phyloP scores from a whole-genome alignment of 805 yeast genomes.

The Hanseniaspora occidentalis region DNA sequence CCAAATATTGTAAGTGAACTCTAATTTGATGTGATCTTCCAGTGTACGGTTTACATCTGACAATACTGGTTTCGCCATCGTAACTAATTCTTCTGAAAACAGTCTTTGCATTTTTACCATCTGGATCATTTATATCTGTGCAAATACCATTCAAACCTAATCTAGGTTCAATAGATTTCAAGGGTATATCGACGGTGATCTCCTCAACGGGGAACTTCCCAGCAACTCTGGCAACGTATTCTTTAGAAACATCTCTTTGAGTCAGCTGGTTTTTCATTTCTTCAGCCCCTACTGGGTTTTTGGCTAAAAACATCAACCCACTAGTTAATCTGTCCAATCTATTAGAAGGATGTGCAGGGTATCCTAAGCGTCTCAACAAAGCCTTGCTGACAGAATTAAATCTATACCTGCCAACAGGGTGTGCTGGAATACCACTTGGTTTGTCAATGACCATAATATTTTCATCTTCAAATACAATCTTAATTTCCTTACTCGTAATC shows the following conservation, averaged over 20 bases:
- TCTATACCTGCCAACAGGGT: slow-evolving; percentile 82
- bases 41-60: slow-evolving; percentile 73
- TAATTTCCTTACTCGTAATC: slow-evolving; percentile 44
- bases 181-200: slow-evolving; percentile 51
- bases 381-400: slow-evolving; percentile 67
- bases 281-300: slow-evolving; percentile 68
- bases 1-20: slow-evolving; percentile 83
- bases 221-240: slow-evolving; percentile 75
- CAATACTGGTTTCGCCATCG: slow-evolving; percentile 50
- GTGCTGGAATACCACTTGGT: slow-evolving; percentile 92
- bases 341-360: slow-evolving; percentile 72
- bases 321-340: slow-evolving; percentile 84
- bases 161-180: slow-evolving; percentile 62
- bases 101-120: slow-evolving; percentile 60
- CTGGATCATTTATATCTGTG: slow-evolving; percentile 23
- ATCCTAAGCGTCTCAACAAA: slow-evolving; percentile 55
- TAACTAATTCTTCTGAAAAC: slow-evolving; percentile 53
- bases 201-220: slow-evolving; percentile 68
- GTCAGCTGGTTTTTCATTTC: slow-evolving; percentile 57
- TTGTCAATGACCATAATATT: slow-evolving; percentile 76
- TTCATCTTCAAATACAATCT: slow-evolving; percentile 62
- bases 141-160: slow-evolving; percentile 50
- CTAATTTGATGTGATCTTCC: slow-evolving; percentile 95
- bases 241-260: slow-evolving; percentile 64
- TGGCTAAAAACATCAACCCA: slow-evolving; percentile 87